Percentiles rank a stretch among this genome's conserved stretches.
phyloP scores from a whole-genome alignment of 108 stramenopile genomes.

The Nitzschia sp. region DNA sequence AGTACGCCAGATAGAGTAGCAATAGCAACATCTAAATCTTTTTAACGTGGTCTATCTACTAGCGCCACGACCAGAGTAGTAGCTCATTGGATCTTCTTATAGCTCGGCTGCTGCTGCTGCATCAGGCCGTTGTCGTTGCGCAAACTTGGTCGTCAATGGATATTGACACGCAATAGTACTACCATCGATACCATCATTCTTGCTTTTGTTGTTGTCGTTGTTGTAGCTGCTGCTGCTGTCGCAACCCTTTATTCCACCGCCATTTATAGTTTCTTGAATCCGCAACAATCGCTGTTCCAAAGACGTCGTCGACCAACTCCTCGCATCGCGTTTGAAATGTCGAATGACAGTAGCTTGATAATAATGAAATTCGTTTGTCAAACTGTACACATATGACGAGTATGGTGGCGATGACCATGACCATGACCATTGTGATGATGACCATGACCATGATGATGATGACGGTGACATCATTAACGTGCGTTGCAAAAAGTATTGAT shows the following conservation, averaged over 20 bases:
- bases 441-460: not conserved
- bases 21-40: too few relatives aligned
- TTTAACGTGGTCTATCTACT: too few relatives aligned
- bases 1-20: too few relatives aligned
- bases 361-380: slow-evolving; percentile 26
- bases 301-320: slow-evolving; percentile 26
- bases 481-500: slow-evolving; percentile 37
- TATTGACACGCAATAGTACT: not conserved
- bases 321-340: slow-evolving; percentile 38
- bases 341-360: slow-evolving; percentile 29
- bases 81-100: too few relatives aligned
- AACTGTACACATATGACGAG: not conserved
- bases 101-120: too few relatives aligned
- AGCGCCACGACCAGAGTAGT: too few relatives aligned
- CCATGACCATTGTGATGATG: not conserved
- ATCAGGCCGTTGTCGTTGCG: not conserved
- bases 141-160: slow-evolving; percentile 5
- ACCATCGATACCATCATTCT: slow-evolving; percentile 4
- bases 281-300: slow-evolving; percentile 33
- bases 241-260: too few relatives aligned
- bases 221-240: too few relatives aligned
- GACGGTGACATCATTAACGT: slow-evolving; percentile 1
- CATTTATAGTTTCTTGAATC: slow-evolving; percentile 24
- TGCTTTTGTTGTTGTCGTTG: not conserved
- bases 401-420: too few relatives aligned